Base-by-base conservation (phyloP, 495 filamentous ascomycete species). In the Talaromyces stipitatus region DNA sequence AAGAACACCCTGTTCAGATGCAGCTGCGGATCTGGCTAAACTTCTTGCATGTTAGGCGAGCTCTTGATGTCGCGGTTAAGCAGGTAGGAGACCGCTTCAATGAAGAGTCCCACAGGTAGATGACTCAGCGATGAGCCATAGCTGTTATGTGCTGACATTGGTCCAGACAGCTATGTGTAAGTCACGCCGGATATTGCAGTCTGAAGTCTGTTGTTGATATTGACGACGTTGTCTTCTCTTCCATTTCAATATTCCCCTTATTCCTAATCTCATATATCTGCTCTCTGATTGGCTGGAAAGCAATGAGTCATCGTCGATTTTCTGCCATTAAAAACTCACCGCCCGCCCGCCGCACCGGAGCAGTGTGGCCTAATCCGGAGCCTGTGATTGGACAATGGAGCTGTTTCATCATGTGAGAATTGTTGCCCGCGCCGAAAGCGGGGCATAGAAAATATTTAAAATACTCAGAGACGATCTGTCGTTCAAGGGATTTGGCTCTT, bases 1-100 rank as follows among this genome's bases (percentile, higher is more conserved):
- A 63, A 58, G 52, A 62, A 64, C 36, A 64, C 64, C 38, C 65
- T 56, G 33, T 58, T 61, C 26, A 68, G 59, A 28, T 55, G 60
- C 7, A 64, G 55, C 32, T 38, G 59, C 28, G 54, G 16, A 43
- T 56, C 16, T 56, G 47, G 50, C 57, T 22, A 27, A 66, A 58
- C 55, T 22, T 8, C 54, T 47, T 59, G 59, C 60, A 58, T 41
- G 58, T 60, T 33, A 69, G 38, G 26, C 64, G 66, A 12, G 57
- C 30, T 60, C 50, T 69, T 65, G 55, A 64, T 56, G 56, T 62
- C 61, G 55, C 58, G 41, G 54, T 62, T 62, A 1, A 60, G 52
- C 48, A 63, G 61, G n/a, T n/a, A n/a, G n/a, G n/a, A n/a, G n/a
- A n/a, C n/a, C n/a, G n/a, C n/a, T n/a, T n/a, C n/a, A n/a, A n/a